A percentile compares a stretch with the other conserved stretches of the same genome.
Conservation (phyloP, 2,329 filamentous ascomycete species). For the Claviceps pazoutovae region DNA sequence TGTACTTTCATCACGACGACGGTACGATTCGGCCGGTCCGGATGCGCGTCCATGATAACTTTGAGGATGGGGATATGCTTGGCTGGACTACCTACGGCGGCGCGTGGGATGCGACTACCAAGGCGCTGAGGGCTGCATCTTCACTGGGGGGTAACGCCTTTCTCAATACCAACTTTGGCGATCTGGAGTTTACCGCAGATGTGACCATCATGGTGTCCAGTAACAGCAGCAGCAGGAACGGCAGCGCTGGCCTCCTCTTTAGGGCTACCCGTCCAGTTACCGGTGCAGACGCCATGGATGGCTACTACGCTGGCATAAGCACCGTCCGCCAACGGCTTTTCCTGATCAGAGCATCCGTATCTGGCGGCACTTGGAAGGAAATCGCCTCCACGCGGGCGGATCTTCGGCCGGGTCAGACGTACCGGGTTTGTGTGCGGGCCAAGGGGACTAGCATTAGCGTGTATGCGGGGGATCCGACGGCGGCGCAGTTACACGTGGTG, state of each 20-base stretch:
- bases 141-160: conserved; percentile 13
- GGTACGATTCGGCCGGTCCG: conserved; percentile 26
- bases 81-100: conserved; percentile 19
- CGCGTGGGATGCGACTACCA: conserved; percentile 7
- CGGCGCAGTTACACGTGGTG: conserved; percentile 5
- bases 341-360: conserved; percentile 9
- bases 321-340: conserved; percentile 10
- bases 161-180: conserved; percentile 23
- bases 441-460: conserved; percentile 6
- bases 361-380: conserved; percentile 4
- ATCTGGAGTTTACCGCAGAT: conserved; percentile 18
- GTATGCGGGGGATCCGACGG: conserved; percentile 7
- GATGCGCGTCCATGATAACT: conserved; percentile 31
- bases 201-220: conserved; percentile 8
- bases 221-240: conserved; percentile 3
- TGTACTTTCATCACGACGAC: conserved; percentile 29
- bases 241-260: conserved; percentile 21
- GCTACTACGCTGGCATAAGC: conserved; percentile 19
- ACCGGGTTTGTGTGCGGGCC: conserved; percentile 7
- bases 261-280: conserved; percentile 13
- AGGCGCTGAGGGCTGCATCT: conserved; percentile 11
- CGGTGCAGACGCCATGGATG: conserved; percentile 7
- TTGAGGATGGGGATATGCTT: conserved; percentile 24
- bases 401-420: conserved; percentile 3
- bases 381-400: conserved; percentile 4